phyloP scores from a whole-genome alignment of 768 basidiomycete genomes.

The Termitomyces sp. region DNA sequence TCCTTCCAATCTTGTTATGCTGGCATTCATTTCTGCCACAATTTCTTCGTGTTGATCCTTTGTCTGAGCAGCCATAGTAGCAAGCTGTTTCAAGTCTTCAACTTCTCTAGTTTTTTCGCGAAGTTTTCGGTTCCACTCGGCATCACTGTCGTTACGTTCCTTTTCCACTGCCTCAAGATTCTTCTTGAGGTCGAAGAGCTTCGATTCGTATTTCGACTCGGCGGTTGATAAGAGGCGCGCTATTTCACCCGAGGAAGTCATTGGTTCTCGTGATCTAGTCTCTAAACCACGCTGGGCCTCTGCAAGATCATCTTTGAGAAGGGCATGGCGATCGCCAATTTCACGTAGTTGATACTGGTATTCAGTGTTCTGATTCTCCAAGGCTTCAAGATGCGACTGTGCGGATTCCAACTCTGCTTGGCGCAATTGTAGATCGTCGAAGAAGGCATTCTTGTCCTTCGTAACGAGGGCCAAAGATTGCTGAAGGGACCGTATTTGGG shows the following conservation, averaged over 20 bases:
- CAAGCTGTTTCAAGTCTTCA: constrained; percentile 60
- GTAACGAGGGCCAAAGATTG: constrained; percentile 64
- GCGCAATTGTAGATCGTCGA: constrained; percentile 82
- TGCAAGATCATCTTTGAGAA: constrained; percentile 68
- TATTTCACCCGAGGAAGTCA: constrained; percentile 59
- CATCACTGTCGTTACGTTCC: constrained; percentile 84
- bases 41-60: constrained; percentile 57
- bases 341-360: constrained; percentile 86
- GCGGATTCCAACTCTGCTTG: constrained; percentile 90
- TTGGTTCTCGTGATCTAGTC: constrained; percentile 37
- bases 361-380: constrained; percentile 80
- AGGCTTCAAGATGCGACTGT: constrained; percentile 66
- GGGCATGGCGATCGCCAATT: constrained; percentile 61
- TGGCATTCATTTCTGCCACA: constrained; percentile 45
- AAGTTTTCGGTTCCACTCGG: constrained; percentile 85
- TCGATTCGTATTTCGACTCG: constrained; percentile 74
- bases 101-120: constrained; percentile 74
- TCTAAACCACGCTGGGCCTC: constrained; percentile 64
- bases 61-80: constrained; percentile 56
- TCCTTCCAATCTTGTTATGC: constrained; percentile 50
- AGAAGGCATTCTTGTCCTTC: constrained; percentile 74
- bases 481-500: constrained; percentile 70
- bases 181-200: constrained; percentile 66
- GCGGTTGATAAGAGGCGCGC: constrained; percentile 70
- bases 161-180: constrained; percentile 65